Base-by-base conservation (phyloP, 345 rosid genomes). In the Aegle marmelos region DNA sequence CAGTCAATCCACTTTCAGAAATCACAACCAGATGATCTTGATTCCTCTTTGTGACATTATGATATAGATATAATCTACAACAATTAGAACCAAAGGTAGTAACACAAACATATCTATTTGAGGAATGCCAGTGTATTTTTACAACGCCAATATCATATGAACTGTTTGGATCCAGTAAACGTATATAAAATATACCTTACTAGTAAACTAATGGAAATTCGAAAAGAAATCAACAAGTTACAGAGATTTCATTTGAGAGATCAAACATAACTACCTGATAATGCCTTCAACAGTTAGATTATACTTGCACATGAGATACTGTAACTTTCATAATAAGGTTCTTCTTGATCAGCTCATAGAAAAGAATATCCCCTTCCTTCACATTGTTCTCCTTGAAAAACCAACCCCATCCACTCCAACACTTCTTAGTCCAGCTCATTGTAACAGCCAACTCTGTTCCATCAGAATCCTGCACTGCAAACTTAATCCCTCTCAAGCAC, bases 381-480 rank as follows among this genome's bases (percentile, higher is more conserved):
- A 71, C 54, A 36, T 60, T 16, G 5, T 33, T 78, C 33, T 66
- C 75, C 21, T 19, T 45, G 14, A 31, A 36, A 70, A 84, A 73
- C 31, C 28, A 13, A 3, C 14, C 39, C 86, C 82, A 79, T 25
- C 87, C 89, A 37, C 14, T 39, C 28, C 57, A 33, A 10, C 45
- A 82, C 2, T 9, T 7, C 0, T 9, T 9, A 60, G 16, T 60
- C 30, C 27, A 25, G 30, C 7, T 8, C 39, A 16, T 34, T 45
- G 5, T 30, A 2, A 48, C 31, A 28, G 24, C 16, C 70, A 68
- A 70, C 45, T 41, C 58, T 61, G 53, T 60, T 59, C 80, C 50
- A 2, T 77, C 68, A 28, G 39, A 36, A 76, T 57, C 73, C 37
- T 34, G 9, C 9, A 76, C 1, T 57, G 6, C 68, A 31, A 57